Percentiles rank a stretch among this genome's conserved stretches.
phyloP scores from a whole-genome alignment of 2,329 filamentous ascomycete genomes.

The Fusarium transvaalense region DNA sequence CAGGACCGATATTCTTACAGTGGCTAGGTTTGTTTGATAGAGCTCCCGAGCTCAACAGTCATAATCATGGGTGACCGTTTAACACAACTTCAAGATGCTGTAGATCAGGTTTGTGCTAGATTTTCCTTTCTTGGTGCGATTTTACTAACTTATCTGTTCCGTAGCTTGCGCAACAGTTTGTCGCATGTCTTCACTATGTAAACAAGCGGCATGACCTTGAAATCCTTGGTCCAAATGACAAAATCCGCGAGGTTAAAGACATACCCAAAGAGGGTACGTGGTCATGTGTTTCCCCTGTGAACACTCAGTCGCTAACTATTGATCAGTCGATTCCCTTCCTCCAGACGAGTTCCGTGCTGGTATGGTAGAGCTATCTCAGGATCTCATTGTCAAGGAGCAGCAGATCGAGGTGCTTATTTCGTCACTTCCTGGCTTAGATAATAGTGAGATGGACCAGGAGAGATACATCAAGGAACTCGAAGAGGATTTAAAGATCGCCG shows the following conservation, averaged over 20 bases:
- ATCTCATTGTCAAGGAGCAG: slow-evolving; percentile 83
- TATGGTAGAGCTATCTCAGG: slow-evolving; percentile 78
- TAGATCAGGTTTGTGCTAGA: slow-evolving; percentile 74
- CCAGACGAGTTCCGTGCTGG: slow-evolving; percentile 74
- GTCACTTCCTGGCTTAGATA: slow-evolving; percentile 80
- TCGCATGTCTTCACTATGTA: slow-evolving; percentile 75
- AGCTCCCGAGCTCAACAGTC: slow-evolving; percentile 7
- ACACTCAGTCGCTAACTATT: slow-evolving; percentile 6
- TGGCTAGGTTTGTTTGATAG: slow-evolving; percentile 10
- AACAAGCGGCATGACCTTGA: slow-evolving; percentile 76
- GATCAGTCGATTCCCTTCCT: slow-evolving; percentile 70
- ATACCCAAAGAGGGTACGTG: slow-evolving; percentile 64
- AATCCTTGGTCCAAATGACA: slow-evolving; percentile 68
- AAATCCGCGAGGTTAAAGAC: slow-evolving; percentile 69
- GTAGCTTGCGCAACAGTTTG: slow-evolving; percentile 76
- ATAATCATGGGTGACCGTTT: slow-evolving; percentile 78
- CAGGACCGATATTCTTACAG: background rate
- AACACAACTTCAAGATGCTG: slow-evolving; percentile 86
- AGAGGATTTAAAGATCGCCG: slow-evolving; percentile 72
- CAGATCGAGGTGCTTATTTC: slow-evolving; percentile 85
- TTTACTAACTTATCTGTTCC: slow-evolving; percentile 27
- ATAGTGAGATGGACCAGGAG: slow-evolving; percentile 82
- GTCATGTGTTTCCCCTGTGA: too few species aligned
- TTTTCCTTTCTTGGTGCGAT: accelerated
- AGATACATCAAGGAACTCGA: slow-evolving; percentile 74